Evolutionary conservation across 2,329 filamentous ascomycete species (phyloP), one percentile per base, ranked within the genome.

Genomic region (Apiospora koreana): DNA sequence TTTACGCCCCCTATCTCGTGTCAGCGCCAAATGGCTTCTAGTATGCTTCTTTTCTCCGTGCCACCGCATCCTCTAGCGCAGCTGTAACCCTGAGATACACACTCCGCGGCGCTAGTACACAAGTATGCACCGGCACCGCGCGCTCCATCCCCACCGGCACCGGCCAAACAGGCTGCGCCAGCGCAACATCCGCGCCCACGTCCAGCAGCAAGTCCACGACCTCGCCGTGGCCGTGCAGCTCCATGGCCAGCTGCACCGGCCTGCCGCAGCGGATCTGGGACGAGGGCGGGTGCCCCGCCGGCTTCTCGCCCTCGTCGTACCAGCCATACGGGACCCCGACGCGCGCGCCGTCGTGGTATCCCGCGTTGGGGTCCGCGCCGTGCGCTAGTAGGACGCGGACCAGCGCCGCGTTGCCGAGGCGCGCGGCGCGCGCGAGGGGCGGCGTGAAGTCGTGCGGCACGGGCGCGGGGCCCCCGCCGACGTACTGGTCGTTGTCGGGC

Each of bases 341-440:
- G 38, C 10, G 3, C 3, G 41, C 25, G 35, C n/a, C 8, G 38
- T 69, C 8, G 38, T 69, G 69, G 64, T 58, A 69, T n/a, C 64
- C 69, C 38, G 25, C 31, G 35, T 69, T 54, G 23, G 69, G 41
- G 25, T 67, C 46, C 4, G 69, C 69, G 25, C 64, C 64, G 28
- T 69, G 64, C 6, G 45, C 64, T 14, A 69, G 69, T 2, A 69
- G 69, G 45, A 38, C n/a, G n/a, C 64, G 69, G 45, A 69, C 69
- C 31, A 69, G 45, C 38, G 12, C 35, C 12, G 31, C n/a, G 42
- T 67, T n/a, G 3, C 69, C 69, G 16, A 67, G 46, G 7, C 69
- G 48, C 25, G 31, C 46, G 38, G 64, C 46, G 21, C 45, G 64
- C 21, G 45, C 64, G 54, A 69, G 62, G 21, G 69, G 69, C 38